These are phyloP conservation scores for Chlamydomonas sp. DNA, from an alignment of 139 green algal species.

Conservation along the genomic window DNA sequence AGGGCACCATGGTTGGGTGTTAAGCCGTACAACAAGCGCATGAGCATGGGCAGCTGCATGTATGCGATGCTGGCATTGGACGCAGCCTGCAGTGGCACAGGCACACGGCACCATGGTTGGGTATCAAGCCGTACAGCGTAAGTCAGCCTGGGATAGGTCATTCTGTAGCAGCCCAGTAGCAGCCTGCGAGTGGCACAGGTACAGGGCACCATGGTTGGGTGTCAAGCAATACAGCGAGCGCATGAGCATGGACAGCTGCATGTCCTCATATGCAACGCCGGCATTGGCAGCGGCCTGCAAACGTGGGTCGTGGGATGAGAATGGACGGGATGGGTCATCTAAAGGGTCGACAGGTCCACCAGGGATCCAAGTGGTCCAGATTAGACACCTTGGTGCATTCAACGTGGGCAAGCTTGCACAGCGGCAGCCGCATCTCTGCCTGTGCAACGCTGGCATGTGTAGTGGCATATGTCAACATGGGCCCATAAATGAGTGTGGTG, in stretches of 20 bases:
- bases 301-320: not conserved
- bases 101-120: not conserved
- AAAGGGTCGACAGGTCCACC: not conserved
- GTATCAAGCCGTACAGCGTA: not conserved
- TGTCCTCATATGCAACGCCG: constrained; percentile 1
- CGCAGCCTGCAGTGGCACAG: not conserved
- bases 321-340: not conserved
- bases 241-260: constrained; percentile 20
- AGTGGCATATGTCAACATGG: too few relatives aligned
- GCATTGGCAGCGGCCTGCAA: constrained; percentile 7
- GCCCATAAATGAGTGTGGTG: too few relatives aligned
- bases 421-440: not conserved
- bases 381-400: too few relatives aligned
- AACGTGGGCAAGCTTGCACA: not conserved
- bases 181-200: constrained; percentile 5
- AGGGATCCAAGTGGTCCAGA: too few relatives aligned
- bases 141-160: not conserved
- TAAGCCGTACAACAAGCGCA: constrained; percentile 16
- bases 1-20: too few relatives aligned
- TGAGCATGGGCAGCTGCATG: constrained; percentile 17
- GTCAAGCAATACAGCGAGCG: constrained; percentile 14
- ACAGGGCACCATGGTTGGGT: too few relatives aligned
- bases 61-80: not conserved
- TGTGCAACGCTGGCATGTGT: too few relatives aligned
- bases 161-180: not conserved